Conservation (phyloP, 2,329 filamentous ascomycete species). For the Dothidotthia symphoricarpi region DNA sequence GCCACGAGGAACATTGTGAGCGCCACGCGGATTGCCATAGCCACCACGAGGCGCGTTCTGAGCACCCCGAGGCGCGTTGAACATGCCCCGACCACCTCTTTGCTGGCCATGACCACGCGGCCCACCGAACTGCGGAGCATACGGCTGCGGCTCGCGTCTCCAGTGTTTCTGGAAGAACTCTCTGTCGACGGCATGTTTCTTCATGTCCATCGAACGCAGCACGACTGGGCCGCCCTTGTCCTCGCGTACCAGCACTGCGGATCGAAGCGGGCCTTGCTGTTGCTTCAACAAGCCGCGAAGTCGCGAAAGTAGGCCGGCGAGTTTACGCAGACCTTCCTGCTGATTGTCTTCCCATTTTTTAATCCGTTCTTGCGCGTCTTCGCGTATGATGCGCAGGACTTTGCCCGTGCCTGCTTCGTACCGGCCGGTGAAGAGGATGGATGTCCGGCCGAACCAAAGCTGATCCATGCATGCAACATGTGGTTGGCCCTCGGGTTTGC, state of each 20-base stretch:
- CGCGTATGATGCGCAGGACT: conserved; percentile 13
- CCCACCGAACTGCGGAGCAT: too few relatives aligned
- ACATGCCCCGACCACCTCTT: too few relatives aligned
- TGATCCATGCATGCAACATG: conserved; percentile 25
- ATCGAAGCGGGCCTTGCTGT: conserved; percentile 15
- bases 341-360: conserved; percentile 23
- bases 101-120: too few relatives aligned
- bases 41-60: too few relatives aligned
- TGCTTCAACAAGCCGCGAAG: conserved; percentile 13
- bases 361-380: conserved; percentile 17
- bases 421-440: conserved; percentile 21
- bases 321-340: conserved; percentile 22
- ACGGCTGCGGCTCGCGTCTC: conserved; percentile 2
- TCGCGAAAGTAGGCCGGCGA: conserved; percentile 17
- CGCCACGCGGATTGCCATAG: too few relatives aligned
- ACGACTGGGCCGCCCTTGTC: conserved; percentile 15
- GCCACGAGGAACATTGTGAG: too few relatives aligned
- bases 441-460: conserved; percentile 34
- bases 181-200: conserved; percentile 9
- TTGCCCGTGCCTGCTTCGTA: conserved; percentile 16
- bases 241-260: conserved; percentile 17
- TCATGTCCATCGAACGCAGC: conserved; percentile 17
- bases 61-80: too few relatives aligned
- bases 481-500: conserved; percentile 6
- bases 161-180: conserved; percentile 17